Percentiles rank a stretch among this genome's conserved stretches.
Evolutionary conservation across 2,329 filamentous ascomycete species (phyloP).

Genomic region (Apiospora arundinis): DNA sequence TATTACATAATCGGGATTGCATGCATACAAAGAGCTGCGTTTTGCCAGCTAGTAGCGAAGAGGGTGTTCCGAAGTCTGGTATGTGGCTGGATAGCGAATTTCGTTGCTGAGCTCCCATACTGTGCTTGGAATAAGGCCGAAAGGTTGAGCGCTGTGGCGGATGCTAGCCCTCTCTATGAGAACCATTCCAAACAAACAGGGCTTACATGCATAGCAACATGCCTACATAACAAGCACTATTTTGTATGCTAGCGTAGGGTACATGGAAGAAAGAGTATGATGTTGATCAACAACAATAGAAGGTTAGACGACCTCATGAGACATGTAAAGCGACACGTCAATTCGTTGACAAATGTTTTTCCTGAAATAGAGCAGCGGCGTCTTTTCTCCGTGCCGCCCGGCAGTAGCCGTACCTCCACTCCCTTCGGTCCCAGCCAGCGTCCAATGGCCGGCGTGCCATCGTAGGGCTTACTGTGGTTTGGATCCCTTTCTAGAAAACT

Average conservation of each 20-base stretch:
- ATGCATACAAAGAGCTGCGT: too few relatives aligned
- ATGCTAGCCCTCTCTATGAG: too few relatives aligned
- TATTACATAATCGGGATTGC: too few relatives aligned
- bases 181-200: not conserved
- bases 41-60: too few relatives aligned
- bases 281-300: not conserved
- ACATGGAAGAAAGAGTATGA: not conserved
- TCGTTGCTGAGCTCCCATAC: too few relatives aligned
- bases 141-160: too few relatives aligned
- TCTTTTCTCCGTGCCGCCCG: slow-evolving; percentile 7
- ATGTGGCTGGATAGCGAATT: too few relatives aligned
- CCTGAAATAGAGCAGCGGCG: not conserved
- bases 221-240: not conserved
- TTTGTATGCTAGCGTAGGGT: not conserved
- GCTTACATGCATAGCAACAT: not conserved
- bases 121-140: too few relatives aligned
- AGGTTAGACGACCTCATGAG: not conserved
- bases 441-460: not conserved
- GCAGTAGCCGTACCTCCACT: not conserved
- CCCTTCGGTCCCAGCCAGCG: not conserved
- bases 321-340: not conserved
- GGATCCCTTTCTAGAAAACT: not conserved
- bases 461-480: not conserved
- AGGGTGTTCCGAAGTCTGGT: too few relatives aligned
- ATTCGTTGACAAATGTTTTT: slow-evolving; percentile 11